A percentile compares a stretch with the other conserved stretches of the same genome.
These are phyloP conservation scores for Zychaea mexicana DNA, from an alignment of 371 early-diverging fungal genomes.

Conservation along the genomic window DNA sequence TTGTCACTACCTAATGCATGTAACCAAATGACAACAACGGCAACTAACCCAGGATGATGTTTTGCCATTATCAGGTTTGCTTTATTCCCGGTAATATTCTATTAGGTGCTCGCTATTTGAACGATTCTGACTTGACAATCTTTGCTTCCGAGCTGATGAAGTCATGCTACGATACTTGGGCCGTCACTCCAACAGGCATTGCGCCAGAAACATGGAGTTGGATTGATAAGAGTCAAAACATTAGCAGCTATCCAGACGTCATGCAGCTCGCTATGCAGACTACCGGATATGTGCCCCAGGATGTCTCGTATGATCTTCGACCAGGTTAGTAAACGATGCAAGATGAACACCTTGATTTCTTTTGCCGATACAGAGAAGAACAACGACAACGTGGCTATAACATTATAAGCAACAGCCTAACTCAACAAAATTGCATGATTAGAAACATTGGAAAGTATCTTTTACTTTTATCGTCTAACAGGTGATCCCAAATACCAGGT, in stretches of 20 bases:
- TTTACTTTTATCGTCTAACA: conserved; percentile 74
- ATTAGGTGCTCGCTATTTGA: conserved; percentile 39
- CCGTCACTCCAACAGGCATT: conserved; percentile 35
- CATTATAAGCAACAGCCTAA: too few species aligned
- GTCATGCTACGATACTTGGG: conserved; percentile 38
- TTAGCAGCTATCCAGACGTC: conserved; percentile 15
- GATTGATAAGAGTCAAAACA: conserved; percentile 34
- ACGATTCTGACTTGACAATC: conserved; percentile 13
- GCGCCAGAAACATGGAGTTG: conserved; percentile 53
- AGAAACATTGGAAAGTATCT: conserved; percentile 81
- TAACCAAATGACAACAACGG: too few species aligned
- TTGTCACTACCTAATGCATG: too few species aligned
- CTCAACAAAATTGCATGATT: too few species aligned
- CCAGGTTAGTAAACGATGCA: conserved; percentile 13
- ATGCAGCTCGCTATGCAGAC: conserved; percentile 29
- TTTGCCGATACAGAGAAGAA: not conserved
- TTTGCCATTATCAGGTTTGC: conserved; percentile 36
- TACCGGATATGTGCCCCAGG: conserved; percentile 28
- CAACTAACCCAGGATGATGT: conserved; percentile 9
- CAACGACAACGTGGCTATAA: too few species aligned
- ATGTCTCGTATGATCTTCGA: conserved; percentile 21
- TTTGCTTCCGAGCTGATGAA: conserved; percentile 46
- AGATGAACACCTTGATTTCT: not conserved
- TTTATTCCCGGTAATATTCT: conserved; percentile 49
- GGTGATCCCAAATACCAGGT: conserved; percentile 42